Evolutionary conservation across 2,329 filamentous ascomycete species (phyloP).

Genomic region (Didymella segeticola): DNA sequence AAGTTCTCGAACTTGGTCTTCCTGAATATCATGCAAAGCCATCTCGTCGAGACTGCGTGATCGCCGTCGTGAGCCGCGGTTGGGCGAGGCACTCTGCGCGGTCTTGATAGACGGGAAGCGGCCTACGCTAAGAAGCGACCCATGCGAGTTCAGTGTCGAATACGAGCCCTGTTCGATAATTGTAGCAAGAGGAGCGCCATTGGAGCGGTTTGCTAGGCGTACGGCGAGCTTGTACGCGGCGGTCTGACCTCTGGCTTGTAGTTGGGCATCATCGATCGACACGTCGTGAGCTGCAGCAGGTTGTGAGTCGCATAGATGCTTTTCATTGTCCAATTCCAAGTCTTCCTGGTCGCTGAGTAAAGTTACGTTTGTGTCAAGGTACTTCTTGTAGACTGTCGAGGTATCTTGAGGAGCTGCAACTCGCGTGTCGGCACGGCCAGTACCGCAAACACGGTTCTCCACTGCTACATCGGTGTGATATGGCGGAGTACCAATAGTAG

Average conservation of each 20-base stretch:
- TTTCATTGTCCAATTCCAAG: constrained; percentile 17
- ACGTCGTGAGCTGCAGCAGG: constrained; percentile 6
- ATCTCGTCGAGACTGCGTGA: constrained; percentile 30
- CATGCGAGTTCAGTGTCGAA: constrained; percentile 48
- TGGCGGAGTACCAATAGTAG: constrained; percentile 16
- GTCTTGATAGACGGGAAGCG: constrained; percentile 26
- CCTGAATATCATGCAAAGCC: constrained; percentile 25
- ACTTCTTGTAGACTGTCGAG: constrained; percentile 31
- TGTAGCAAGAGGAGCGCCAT: constrained; percentile 51
- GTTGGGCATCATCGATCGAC: constrained; percentile 18
- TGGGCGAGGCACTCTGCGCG: constrained; percentile 26
- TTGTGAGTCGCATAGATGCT: constrained; percentile 17
- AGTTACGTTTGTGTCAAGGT: constrained; percentile 17
- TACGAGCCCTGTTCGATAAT: constrained; percentile 54
- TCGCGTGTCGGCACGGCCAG: constrained; percentile 8
- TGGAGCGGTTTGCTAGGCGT: constrained; percentile 36
- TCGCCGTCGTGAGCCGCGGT: constrained; percentile 12
- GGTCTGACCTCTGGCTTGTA: constrained; percentile 25
- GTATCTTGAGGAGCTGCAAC: constrained; percentile 23
- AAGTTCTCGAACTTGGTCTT: constrained; percentile 22
- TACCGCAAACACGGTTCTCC: constrained; percentile 11
- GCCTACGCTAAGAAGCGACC: constrained; percentile 33
- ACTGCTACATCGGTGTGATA: constrained; percentile 18
- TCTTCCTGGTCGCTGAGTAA: constrained; percentile 6
- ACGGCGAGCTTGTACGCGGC: constrained; percentile 34